Percentiles rank a stretch among this genome's conserved stretches.
Conservation (phyloP, 2,329 filamentous ascomycete species). For the Colletotrichum theobromicola region DNA sequence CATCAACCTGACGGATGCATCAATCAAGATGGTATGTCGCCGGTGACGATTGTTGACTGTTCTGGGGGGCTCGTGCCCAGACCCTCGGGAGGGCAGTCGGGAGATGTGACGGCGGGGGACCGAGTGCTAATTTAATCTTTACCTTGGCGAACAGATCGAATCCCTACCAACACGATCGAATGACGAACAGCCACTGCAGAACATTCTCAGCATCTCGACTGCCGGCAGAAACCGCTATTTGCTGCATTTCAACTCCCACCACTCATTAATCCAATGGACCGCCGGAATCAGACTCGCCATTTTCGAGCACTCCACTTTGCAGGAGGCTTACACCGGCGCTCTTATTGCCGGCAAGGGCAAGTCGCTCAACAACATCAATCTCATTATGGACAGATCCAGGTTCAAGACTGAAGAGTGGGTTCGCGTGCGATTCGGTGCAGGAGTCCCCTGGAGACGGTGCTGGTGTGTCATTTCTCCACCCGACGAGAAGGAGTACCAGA, state of each 20-base stretch:
- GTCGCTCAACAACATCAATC: constrained; percentile 83
- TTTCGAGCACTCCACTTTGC: constrained; percentile 90
- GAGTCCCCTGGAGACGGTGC: constrained; percentile 93
- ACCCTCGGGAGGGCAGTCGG: not conserved
- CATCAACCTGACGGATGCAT: constrained; percentile 96
- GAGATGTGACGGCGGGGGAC: not conserved
- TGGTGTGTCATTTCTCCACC: constrained; percentile 96
- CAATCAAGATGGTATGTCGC: constrained; percentile 87
- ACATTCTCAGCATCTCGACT: constrained; percentile 94
- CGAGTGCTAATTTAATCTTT: constrained; percentile 10
- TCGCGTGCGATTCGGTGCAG: constrained; percentile 91
- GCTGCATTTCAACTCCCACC: constrained; percentile 93
- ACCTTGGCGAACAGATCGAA: constrained; percentile 68
- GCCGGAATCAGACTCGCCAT: constrained; percentile 91
- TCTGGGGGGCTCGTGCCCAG: not conserved
- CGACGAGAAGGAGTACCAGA: constrained; percentile 89
- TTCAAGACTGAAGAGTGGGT: constrained; percentile 91
- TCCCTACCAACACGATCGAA: constrained; percentile 83
- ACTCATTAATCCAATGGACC: constrained; percentile 95
- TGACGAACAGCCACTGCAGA: constrained; percentile 83
- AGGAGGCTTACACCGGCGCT: constrained; percentile 96
- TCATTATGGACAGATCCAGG: constrained; percentile 82
- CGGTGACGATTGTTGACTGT: not conserved
- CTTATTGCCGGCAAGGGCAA: constrained; percentile 95
- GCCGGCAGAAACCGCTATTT: constrained; percentile 95